Conservation (phyloP, 139 green algal species). For the Tetraselmis chui region DNA sequence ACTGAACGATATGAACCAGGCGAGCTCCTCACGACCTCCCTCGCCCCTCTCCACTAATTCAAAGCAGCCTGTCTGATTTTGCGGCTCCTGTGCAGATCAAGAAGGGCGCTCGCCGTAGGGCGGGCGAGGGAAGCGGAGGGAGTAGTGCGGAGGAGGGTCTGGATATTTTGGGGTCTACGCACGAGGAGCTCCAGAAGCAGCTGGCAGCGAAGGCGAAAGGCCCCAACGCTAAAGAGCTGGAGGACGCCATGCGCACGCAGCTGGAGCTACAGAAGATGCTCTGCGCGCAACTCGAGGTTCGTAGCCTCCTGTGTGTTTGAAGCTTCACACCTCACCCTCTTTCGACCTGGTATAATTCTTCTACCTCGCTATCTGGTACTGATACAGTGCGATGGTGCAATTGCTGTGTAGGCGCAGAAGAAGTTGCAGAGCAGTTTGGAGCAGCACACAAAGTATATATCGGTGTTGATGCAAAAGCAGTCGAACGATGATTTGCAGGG, state of each 20-base stretch:
- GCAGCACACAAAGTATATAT: slow-evolving; percentile 36
- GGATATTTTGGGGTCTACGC: neutral
- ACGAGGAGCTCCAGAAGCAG: neutral
- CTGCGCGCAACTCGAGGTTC: slow-evolving; percentile 32
- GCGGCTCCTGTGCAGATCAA: neutral
- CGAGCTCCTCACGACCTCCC: neutral
- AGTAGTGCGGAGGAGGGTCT: neutral
- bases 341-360: too few relatives aligned
- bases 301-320: too few relatives aligned
- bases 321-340: too few relatives aligned
- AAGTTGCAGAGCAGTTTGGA: slow-evolving; percentile 44
- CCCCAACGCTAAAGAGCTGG: neutral
- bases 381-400: too few relatives aligned
- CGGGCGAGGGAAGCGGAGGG: neutral
- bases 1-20: neutral
- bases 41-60: too few relatives aligned
- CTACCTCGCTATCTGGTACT: too few relatives aligned
- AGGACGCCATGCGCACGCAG: slow-evolving; percentile 43
- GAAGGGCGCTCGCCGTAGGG: neutral
- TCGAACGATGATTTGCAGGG: neutral
- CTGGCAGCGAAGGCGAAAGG: neutral
- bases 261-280: slow-evolving; percentile 48
- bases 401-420: slow-evolving; percentile 36
- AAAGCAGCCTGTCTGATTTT: too few relatives aligned
- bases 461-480: neutral